Conservation (phyloP, 2,329 filamentous ascomycete species). For the Pezicula neosporulosa region DNA sequence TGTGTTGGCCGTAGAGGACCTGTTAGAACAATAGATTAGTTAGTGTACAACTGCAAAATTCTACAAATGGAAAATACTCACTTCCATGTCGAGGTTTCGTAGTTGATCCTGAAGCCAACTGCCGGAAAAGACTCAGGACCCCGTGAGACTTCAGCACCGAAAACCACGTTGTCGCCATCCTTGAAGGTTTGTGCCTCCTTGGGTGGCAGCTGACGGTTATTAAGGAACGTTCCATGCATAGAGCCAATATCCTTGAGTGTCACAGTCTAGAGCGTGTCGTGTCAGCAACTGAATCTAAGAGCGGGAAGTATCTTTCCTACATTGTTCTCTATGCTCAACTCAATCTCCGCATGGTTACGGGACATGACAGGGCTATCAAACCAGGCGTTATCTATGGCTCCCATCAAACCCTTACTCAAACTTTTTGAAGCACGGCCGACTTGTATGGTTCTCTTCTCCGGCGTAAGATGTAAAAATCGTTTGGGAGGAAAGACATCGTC, state of each 20-base stretch:
- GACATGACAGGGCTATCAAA: constrained; percentile 73
- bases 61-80: constrained; percentile 14
- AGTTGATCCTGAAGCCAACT: constrained; percentile 23
- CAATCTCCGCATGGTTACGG: constrained; percentile 58
- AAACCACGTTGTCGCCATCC: constrained; percentile 36
- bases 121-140: constrained; percentile 35
- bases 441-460: constrained; percentile 7
- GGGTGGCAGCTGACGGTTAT: constrained; percentile 37
- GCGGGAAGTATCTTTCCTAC: constrained; percentile 31
- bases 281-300: constrained; percentile 13
- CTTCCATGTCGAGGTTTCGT: constrained; percentile 20
- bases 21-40: constrained; percentile 6
- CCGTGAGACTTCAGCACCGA: constrained; percentile 47
- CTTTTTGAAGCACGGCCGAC: constrained; percentile 46
- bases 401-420: constrained; percentile 37
- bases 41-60: neutral
- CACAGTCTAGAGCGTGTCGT: constrained; percentile 31
- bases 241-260: constrained; percentile 52
- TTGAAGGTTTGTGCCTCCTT: constrained; percentile 25
- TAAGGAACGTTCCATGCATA: constrained; percentile 59
- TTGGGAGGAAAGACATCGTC: constrained; percentile 15
- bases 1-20: constrained; percentile 10
- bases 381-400: constrained; percentile 54
- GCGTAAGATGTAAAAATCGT: constrained; percentile 20
- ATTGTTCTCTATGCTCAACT: constrained; percentile 38